Conservation (phyloP, 306 rosid species). For the Bauhinia variegata region DNA sequence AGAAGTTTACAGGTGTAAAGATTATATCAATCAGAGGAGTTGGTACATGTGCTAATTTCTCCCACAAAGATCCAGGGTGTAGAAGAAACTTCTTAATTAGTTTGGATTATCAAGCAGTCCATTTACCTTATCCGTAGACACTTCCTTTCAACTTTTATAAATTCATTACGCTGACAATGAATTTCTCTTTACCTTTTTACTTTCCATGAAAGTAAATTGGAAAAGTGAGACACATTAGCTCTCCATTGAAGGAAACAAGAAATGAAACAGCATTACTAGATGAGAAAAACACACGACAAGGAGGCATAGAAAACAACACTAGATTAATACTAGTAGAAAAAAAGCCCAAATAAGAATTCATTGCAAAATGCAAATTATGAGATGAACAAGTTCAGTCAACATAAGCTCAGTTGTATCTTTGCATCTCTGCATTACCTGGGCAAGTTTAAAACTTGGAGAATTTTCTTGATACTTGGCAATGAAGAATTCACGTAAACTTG, state of each 20-base stretch:
- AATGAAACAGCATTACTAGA: no score
- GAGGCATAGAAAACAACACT: constrained; percentile 7
- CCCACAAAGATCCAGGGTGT: not conserved
- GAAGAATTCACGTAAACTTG: constrained; percentile 89
- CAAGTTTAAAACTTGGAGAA: constrained; percentile 97
- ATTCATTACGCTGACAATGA: no score
- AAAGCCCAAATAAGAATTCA: constrained; percentile 27
- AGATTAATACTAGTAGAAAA: constrained; percentile 8
- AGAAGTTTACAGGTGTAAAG: not conserved
- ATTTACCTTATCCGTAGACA: no score
- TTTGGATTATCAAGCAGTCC: no score
- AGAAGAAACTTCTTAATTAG: not conserved
- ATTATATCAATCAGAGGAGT: not conserved
- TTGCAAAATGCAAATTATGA: constrained; percentile 13
- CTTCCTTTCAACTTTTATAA: no score
- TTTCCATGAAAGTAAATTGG: no score
- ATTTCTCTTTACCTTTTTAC: no score
- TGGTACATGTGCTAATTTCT: not conserved
- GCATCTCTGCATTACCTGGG: constrained; percentile 72
- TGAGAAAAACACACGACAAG: not conserved
- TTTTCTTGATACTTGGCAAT: constrained; percentile 85
- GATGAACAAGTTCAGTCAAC: constrained; percentile 29
- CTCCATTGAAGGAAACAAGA: no score
- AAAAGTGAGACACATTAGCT: no score
- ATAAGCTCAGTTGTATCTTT: constrained; percentile 22